Conservation (phyloP, 1,284 basidiomycete genomes). For the Termitomyces sp. region DNA sequence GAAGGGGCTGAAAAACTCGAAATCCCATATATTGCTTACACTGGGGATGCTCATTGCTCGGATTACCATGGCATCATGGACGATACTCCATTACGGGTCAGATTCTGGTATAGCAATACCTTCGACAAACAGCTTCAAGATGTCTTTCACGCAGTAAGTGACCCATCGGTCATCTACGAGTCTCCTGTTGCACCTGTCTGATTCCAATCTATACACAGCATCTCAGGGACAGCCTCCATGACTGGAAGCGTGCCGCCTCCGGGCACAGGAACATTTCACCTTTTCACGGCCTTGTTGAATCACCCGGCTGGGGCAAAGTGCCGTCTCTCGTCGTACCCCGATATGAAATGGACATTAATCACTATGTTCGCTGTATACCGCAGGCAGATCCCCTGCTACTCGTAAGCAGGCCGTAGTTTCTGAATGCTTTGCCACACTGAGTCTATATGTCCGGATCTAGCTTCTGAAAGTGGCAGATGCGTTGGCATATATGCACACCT, state of each 20-base stretch:
- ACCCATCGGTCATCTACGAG: neutral
- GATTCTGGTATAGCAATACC: neutral
- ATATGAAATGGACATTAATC: constrained; percentile 21
- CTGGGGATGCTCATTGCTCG: neutral
- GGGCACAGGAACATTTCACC: constrained; percentile 21
- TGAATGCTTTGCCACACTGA: neutral
- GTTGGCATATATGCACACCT: constrained; percentile 21
- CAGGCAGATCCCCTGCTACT: neutral
- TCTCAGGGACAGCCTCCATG: constrained; percentile 14
- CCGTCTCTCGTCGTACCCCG: constrained; percentile 20
- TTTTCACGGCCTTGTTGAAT: constrained; percentile 17
- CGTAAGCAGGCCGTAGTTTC: neutral
- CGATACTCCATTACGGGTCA: neutral
- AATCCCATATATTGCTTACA: neutral
- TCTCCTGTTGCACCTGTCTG: neutral
- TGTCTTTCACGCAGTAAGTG: neutral
- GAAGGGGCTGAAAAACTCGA: neutral
- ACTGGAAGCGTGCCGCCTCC: constrained; percentile 15
- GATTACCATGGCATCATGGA: constrained; percentile 1
- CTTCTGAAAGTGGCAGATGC: constrained; percentile 18
- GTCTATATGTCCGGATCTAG: neutral
- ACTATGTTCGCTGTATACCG: constrained; percentile 17
- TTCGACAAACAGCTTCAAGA: neutral
- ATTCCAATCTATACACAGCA: constrained; percentile 1
- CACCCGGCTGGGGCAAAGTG: constrained; percentile 4